Base-by-base conservation (phyloP, 164 flowering plant species). In the Piper betle region DNA sequence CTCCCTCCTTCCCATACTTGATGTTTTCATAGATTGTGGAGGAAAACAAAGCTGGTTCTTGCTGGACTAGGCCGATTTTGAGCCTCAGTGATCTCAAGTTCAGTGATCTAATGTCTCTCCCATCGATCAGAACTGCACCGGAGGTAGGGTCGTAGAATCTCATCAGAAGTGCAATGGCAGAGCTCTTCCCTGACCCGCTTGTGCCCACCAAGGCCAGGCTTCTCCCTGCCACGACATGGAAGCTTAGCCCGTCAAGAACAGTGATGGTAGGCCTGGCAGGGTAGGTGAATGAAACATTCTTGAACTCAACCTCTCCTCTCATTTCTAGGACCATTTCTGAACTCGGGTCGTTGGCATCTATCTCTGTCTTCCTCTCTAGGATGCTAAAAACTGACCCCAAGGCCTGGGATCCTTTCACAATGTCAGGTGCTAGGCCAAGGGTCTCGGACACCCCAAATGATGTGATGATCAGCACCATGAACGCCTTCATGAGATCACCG, bases 151-250 rank as follows among this genome's bases (percentile, higher is more conserved):
- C 95, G 52, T 87, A 90, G 61, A 87, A 85, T 61, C 92, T 77
- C 79, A 79, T 64, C 8, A 90, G 62, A 6, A 90, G 73, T 12
- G 83, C 39, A 37, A 90, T 75, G 38, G 84, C 72, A 0, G 91
- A 82, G 53, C 92, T 85, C 76, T 90, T 90, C 7, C 97, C 97
- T 8, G 91, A 85, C 12, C 95, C 97, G 63, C 97, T 90, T 69
- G 69, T 85, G 13, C 97, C 97, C 0, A 90, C 94, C n/a, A 90
- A 59, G n/a, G 92, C 95, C 37, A 87, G 71, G 53, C 84, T 84
- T 67, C 74, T 79, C 38, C 93, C 95, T 37, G 83, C 76, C 9
- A 72, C 37, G 5, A 84, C 69, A 48, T 61, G 68, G 15, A 85
- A 73, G 62, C 68, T 80, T 64, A 87, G 67, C 16, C 73, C 75